Base-by-base conservation (phyloP, 2,329 filamentous ascomycete genomes). In the Colletotrichum sp. region DNA sequence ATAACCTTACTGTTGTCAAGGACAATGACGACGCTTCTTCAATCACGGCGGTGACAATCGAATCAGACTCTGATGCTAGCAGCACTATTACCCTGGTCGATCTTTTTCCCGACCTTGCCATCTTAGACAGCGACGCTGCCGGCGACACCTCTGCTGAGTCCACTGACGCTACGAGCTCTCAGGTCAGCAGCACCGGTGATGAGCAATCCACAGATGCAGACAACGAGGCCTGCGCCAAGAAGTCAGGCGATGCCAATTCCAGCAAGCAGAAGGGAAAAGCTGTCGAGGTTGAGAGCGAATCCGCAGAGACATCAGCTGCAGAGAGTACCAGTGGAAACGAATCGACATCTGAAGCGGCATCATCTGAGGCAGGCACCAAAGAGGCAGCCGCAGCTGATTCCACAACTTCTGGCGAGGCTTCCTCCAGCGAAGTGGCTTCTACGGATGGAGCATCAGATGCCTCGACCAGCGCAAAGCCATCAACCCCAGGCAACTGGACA, bases 401-500 rank as follows among this genome's bases (percentile, higher is more conserved):
- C 12, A 55, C 34, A 8, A 65, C 64, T 2, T 70, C 67, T 34
- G 62, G 72, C 5, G 73, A 76, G 36, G 52, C 75, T 10, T 62
- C 62, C 16, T 70, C 67, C 12, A n/a, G 65, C 10, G 67, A 76
- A 36, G 24, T 60, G 15, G 36, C 21, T 36, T 56, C 65, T 7
- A 26, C 65, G 7, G 72, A 55, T 6, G 60, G 38, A 7, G 38
- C 65, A 16, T 73, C 66, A 12, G 36, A 61, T 30, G 28, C 56
- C 56, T 61, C 60, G 3, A 24, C 15, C 60, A 66, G 43, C 30
- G 65, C 8, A 13, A 55, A 66, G n/a, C 34, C 62, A 13, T 52
- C 56, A 6, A 36, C 26, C 21, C 5, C 24, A 5, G 70, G 73
- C 43, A 43, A 56, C 6, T 85, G 84, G 84, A 80, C 82, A 12